phyloP scores from a whole-genome alignment of 345 rosid species.

The Lenwebbia sp. region DNA sequence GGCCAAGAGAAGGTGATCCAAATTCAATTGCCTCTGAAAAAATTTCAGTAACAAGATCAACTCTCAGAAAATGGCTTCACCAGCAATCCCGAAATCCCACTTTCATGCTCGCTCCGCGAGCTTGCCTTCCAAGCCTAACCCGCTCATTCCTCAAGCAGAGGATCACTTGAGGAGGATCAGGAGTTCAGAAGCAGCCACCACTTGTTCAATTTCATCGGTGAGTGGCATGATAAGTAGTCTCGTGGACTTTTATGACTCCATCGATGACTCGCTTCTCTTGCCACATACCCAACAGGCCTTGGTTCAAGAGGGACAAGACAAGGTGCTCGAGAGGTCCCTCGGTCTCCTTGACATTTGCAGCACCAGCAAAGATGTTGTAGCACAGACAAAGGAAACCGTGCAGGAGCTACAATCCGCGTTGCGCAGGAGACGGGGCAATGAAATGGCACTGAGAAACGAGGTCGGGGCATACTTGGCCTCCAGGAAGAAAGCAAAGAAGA shows the following conservation, averaged over 20 bases:
- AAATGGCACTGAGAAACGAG: not conserved
- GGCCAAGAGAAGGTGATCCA: not conserved
- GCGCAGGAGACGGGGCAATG: not conserved
- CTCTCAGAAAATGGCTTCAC: not conserved
- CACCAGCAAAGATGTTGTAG: slow-evolving; percentile 13
- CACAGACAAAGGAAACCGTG: slow-evolving; percentile 14
- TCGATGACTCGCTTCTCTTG: slow-evolving; percentile 17
- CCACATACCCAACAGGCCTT: slow-evolving; percentile 10
- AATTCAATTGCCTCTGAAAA: not conserved
- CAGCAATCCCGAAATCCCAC: not conserved
- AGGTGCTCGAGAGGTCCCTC: slow-evolving; percentile 22
- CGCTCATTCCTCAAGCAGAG: slow-evolving; percentile 8
- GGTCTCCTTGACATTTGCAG: slow-evolving; percentile 24
- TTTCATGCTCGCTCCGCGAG: not conserved
- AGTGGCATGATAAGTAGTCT: slow-evolving; percentile 7
- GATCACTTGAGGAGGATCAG: not conserved
- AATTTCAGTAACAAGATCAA: not conserved
- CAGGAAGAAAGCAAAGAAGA: slow-evolving; percentile 12
- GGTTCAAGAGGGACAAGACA: slow-evolving; percentile 15
- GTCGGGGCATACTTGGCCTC: slow-evolving; percentile 10
- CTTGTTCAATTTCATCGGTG: slow-evolving; percentile 4
- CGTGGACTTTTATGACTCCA: slow-evolving; percentile 16
- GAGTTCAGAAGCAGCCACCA: slow-evolving; percentile 1
- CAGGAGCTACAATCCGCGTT: slow-evolving; percentile 17
- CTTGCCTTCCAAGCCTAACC: slow-evolving; percentile 6